Conservation (phyloP, 2,329 filamentous ascomycete genomes). For the Colletotrichum eremochloae region DNA sequence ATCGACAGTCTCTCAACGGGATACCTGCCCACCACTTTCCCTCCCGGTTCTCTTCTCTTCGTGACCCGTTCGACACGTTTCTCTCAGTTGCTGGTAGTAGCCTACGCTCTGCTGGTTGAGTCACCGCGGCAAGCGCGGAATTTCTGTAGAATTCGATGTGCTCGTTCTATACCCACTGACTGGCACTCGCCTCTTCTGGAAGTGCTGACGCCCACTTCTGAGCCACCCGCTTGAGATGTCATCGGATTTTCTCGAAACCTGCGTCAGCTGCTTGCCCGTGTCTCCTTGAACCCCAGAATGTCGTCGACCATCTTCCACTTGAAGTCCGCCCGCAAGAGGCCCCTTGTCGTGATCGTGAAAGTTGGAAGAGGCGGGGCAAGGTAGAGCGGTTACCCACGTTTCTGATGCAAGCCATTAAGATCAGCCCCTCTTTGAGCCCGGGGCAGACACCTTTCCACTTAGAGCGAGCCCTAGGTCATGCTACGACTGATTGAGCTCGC, state of each 20-base stretch:
- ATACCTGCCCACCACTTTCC: conserved; percentile 18
- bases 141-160: not conserved
- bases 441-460: conserved; percentile 6
- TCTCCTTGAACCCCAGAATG: not conserved
- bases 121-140: conserved; percentile 22
- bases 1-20: conserved; percentile 19
- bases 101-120: not conserved
- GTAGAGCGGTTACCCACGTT: conserved; percentile 36
- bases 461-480: conserved; percentile 22
- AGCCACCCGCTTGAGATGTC: not conserved
- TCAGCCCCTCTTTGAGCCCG: conserved; percentile 23
- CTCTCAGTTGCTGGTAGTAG: not conserved
- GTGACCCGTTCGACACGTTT: not conserved
- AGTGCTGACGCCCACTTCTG: not conserved
- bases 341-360: conserved; percentile 15
- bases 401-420: conserved; percentile 42
- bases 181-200: not conserved
- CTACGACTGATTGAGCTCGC: conserved; percentile 13
- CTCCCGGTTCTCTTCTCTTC: not conserved
- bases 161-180: not conserved
- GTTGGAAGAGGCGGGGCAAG: conserved; percentile 22
- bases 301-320: not conserved
- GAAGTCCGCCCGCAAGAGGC: conserved; percentile 1
- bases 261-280: not conserved
- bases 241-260: not conserved